Conservation (phyloP, 2,329 filamentous ascomycete species). For the Cordyceps farinosa region DNA sequence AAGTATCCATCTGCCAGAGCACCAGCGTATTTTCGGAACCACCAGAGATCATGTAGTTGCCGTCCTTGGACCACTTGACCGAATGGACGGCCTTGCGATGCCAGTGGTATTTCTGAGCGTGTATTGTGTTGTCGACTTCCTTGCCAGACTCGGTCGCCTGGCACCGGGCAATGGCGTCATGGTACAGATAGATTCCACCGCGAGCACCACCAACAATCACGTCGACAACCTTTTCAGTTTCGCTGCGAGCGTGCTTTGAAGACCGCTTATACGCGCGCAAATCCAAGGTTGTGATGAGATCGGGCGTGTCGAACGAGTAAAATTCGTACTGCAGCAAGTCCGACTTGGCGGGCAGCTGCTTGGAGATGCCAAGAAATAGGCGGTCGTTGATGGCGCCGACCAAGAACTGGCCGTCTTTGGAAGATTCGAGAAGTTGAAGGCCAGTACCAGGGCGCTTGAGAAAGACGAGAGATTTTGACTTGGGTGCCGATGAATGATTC, state of each 20-base stretch:
- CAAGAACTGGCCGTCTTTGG: conserved; percentile 55
- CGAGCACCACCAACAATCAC: conserved; percentile 72
- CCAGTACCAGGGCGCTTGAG: conserved; percentile 35
- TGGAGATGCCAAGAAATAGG: conserved; percentile 34
- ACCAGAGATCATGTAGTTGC: conserved; percentile 94
- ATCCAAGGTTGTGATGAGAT: conserved; percentile 66
- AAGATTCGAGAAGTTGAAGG: conserved; percentile 43
- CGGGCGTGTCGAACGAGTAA: conserved; percentile 55
- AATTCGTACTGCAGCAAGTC: conserved; percentile 48
- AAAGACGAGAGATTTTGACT: conserved; percentile 35
- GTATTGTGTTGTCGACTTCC: conserved; percentile 46
- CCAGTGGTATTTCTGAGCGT: conserved; percentile 77
- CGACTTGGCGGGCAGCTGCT: conserved; percentile 24
- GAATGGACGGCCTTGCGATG: conserved; percentile 79
- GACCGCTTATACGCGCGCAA: conserved; percentile 42
- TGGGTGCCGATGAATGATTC: conserved; percentile 26
- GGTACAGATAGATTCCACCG: conserved; percentile 78
- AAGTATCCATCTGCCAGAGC: conserved; percentile 89
- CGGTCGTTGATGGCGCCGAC: conserved; percentile 38
- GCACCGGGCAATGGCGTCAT: conserved; percentile 64
- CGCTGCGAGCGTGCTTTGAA: conserved; percentile 24
- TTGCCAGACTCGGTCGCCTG: conserved; percentile 40
- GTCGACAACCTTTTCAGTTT: conserved; percentile 52
- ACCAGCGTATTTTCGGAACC: conserved; percentile 86
- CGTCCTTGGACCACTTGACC: conserved; percentile 89